Evolutionary conservation across 2,329 filamentous ascomycete species (phyloP).

Genomic region (Cercospora sojina): DNA sequence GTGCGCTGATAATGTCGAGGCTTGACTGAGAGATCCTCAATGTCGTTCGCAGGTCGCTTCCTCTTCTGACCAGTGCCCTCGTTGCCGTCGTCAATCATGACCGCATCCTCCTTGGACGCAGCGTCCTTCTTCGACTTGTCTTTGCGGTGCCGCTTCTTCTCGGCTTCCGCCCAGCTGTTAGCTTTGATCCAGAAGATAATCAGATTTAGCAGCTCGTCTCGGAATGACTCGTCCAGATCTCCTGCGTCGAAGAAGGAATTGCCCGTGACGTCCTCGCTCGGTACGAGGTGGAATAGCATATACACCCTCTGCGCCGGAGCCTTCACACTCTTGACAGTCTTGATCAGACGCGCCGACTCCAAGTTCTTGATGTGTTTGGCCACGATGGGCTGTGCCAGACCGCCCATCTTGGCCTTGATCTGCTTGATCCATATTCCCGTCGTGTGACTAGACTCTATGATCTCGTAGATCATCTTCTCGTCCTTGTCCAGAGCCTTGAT

Average conservation of each 20-base stretch:
- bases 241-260: slow-evolving; percentile 94
- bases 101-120: slow-evolving; percentile 2
- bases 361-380: slow-evolving; percentile 81
- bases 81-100: slow-evolving; percentile 17
- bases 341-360: slow-evolving; percentile 77
- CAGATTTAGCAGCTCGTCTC: slow-evolving; percentile 70
- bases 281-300: slow-evolving; percentile 81
- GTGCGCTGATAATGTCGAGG: slow-evolving; percentile 29
- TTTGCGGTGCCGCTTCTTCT: slow-evolving; percentile 26
- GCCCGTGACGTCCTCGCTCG: slow-evolving; percentile 86
- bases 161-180: slow-evolving; percentile 66
- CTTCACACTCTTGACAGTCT: slow-evolving; percentile 87
- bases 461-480: slow-evolving; percentile 82
- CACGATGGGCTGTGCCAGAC: slow-evolving; percentile 77
- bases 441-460: slow-evolving; percentile 80
- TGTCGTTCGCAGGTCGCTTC: slow-evolving; percentile 31
- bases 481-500: slow-evolving; percentile 56
- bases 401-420: slow-evolving; percentile 68
- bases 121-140: slow-evolving; percentile 11
- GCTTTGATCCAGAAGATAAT: slow-evolving; percentile 72
- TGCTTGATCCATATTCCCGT: slow-evolving; percentile 90
- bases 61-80: slow-evolving; percentile 30
- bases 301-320: slow-evolving; percentile 92
- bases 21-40: slow-evolving; percentile 31
- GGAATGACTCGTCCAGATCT: slow-evolving; percentile 84